phyloP scores from a whole-genome alignment of 257 asterid genomes.

The Echites panduratus region DNA sequence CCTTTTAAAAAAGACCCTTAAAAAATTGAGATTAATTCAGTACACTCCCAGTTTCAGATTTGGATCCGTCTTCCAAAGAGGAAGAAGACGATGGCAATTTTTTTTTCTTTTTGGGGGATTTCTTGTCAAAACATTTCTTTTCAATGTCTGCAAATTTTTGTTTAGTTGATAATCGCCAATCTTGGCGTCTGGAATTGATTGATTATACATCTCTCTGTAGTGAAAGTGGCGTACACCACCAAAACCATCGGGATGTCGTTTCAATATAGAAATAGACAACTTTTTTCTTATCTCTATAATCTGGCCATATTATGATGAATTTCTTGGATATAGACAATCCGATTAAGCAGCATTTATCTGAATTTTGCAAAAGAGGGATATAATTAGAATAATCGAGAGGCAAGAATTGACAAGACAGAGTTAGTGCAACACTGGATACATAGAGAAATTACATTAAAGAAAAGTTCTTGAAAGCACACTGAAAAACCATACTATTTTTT shows the following conservation, averaged over 20 bases:
- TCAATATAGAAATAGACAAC: neutral
- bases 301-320: no score
- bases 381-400: no score
- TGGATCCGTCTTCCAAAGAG: neutral
- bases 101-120: no score
- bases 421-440: constrained; percentile 14
- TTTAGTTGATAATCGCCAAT: no score
- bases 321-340: no score
- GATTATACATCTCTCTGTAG: no score
- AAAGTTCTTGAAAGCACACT: constrained; percentile 18
- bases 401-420: neutral
- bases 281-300: no score
- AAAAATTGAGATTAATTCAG: no score
- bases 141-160: neutral
- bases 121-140: neutral
- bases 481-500: neutral
- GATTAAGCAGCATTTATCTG: no score
- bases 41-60: neutral
- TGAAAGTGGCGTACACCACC: neutral
- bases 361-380: no score
- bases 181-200: neutral
- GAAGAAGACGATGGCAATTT: neutral
- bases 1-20: no score
- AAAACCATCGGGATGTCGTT: neutral
- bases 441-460: constrained; percentile 14